Base-by-base conservation (phyloP, 306 rosid species). In the Mimosa pudica region DNA sequence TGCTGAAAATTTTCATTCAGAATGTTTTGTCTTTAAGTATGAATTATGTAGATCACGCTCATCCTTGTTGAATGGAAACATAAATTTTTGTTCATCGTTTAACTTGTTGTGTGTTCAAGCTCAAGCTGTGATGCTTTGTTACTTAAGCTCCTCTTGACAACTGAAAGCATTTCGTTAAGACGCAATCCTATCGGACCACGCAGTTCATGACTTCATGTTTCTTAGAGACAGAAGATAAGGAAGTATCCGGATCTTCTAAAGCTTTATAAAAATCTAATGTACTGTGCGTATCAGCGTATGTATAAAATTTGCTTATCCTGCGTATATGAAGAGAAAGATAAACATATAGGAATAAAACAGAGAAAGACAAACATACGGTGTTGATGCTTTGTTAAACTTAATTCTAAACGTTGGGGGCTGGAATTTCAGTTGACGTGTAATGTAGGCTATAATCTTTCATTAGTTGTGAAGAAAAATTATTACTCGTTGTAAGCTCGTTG, bases 1-100 rank as follows among this genome's bases (percentile, higher is more conserved):
- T 18, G 2, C 33, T 18, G 30, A 57, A n/a, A 7, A 6, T 55
- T 55, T 57, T 57, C 63, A 10, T 4, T 7, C 63, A 8, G 11
- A 20, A 55, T 16, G 64, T 72, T 32, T 38, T 85, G 66, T 68
- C 65, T 38, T 38, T 14, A 60, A 80, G 75, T 67, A 66, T 76
- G 64, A 57, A 58, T 36, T 79, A 3, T 66, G 81, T 73, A 33
- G 54, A 60, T 47, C 47, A 17, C 5, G 70, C 47, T 57, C 70
- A 45, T 74, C 66, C 71, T 18, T 74, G 45, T 49, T 20, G 58
- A 14, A 52, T n/a, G 24, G 32, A 73, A 55, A 71, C 35, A 79
- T 33, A 75, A 30, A 62, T 46, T 64, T 20, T 70, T 14, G 46
- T 48, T 62, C 58, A 57, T 36, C 52, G 66, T 41, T 35, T 20